Evolutionary conservation across 2,329 filamentous ascomycete genomes (phyloP), one percentile per base, ranked within the genome.

Genomic region (Xylariaceae sp.): DNA sequence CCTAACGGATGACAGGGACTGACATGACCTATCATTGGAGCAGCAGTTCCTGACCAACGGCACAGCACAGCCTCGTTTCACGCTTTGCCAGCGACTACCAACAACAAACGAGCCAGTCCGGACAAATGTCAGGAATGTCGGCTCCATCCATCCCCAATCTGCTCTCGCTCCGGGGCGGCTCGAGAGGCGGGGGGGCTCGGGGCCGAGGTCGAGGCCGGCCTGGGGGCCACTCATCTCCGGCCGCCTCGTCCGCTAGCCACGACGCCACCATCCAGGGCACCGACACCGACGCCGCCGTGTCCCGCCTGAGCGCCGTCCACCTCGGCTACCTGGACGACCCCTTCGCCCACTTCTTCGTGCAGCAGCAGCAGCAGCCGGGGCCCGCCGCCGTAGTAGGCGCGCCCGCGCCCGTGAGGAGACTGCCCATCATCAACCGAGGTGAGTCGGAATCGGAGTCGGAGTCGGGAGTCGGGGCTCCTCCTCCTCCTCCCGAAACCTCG

Each of bases 391-490:
- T n/a, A n/a, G n/a, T n/a, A n/a, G n/a, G n/a, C n/a, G n/a, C n/a
- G n/a, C n/a, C n/a, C n/a, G n/a, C n/a, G n/a, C n/a, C n/a, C n/a
- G n/a, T n/a, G n/a, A n/a, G 83, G 44, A 72, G 90, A 37, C 70
- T 93, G 43, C 92, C 92, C 32, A 85, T 98, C 42, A 94, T 98
- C 52, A 96, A 98, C 55, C 70, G 90, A 75, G 90, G 90, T 87
- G 59, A 45, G 65, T 36, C 24, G 26, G 33, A 19, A 25, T 17
- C 19, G 32, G 17, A 32, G 29, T 33, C 37, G 21, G 9, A 26
- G 21, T 7, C 4, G 15, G 31, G 31, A 25, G 31, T n/a, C n/a
- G n/a, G n/a, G n/a, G n/a, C n/a, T n/a, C n/a, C n/a, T n/a, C n/a
- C n/a, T n/a, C n/a, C n/a, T n/a, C n/a, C n/a, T n/a, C n/a, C n/a